phyloP scores from a whole-genome alignment of 2,329 filamentous ascomycete species.

The Amphichorda felina region DNA sequence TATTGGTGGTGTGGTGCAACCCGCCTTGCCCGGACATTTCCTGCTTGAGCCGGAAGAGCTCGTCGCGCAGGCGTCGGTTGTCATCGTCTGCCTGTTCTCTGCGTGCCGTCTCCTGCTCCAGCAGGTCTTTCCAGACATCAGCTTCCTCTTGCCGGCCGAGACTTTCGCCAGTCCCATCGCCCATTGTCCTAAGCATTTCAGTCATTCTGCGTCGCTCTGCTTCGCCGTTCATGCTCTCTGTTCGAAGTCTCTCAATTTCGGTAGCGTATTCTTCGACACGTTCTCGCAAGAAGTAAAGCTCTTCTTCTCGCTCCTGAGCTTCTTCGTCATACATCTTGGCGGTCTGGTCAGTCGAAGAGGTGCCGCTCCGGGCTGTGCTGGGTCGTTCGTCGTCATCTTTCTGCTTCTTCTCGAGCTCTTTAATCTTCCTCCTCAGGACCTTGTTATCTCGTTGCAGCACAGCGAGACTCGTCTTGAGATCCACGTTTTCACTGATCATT shows the following conservation, averaged over 20 bases:
- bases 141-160: constrained; percentile 48
- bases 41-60: constrained; percentile 62
- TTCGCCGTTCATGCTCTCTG: constrained; percentile 68
- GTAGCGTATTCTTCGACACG: constrained; percentile 73
- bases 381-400: constrained; percentile 53
- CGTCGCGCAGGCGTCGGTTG: constrained; percentile 70
- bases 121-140: constrained; percentile 89
- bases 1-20: constrained; percentile 49
- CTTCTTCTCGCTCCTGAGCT: constrained; percentile 64
- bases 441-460: constrained; percentile 89
- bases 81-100: constrained; percentile 88
- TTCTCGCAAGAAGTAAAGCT: constrained; percentile 75
- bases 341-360: constrained; percentile 46
- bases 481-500: constrained; percentile 95
- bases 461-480: constrained; percentile 81
- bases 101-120: constrained; percentile 82
- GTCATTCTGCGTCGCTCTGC: constrained; percentile 78
- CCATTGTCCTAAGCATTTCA: constrained; percentile 56
- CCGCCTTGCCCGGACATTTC: constrained; percentile 30
- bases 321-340: constrained; percentile 46
- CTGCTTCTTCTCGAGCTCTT: constrained; percentile 75
- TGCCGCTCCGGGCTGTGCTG: constrained; percentile 42
- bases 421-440: constrained; percentile 64
- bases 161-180: constrained; percentile 34
- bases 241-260: constrained; percentile 70